A percentile compares a stretch with the other conserved stretches of the same genome.
These are phyloP conservation scores for Senna tora DNA, from an alignment of 306 rosid species.

Conservation along the genomic window DNA sequence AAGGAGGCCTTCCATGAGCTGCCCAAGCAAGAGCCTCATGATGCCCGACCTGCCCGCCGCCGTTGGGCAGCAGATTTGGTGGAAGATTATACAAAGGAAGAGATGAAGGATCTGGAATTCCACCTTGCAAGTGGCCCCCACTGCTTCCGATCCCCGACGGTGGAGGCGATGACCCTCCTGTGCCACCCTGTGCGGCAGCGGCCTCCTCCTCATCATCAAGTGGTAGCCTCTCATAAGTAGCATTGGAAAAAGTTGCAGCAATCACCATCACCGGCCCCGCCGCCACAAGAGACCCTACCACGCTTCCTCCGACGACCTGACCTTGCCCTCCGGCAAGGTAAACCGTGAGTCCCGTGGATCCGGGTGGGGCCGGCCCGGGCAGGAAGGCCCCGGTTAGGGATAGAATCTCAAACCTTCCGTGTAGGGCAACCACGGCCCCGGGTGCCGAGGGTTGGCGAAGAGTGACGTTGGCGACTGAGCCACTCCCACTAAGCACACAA, in stretches of 20 bases:
- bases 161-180: slow-evolving; percentile 40
- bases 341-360: slow-evolving; percentile 79
- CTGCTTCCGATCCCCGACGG: slow-evolving; percentile 56
- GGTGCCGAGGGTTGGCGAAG: slow-evolving; percentile 83
- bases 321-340: slow-evolving; percentile 91
- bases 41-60: slow-evolving; percentile 60
- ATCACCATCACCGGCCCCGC: slow-evolving; percentile 91
- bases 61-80: slow-evolving; percentile 70
- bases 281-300: slow-evolving; percentile 80
- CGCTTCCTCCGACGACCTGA: slow-evolving; percentile 88
- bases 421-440: slow-evolving; percentile 77
- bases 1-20: slow-evolving; percentile 65
- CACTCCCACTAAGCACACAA: slow-evolving; percentile 88
- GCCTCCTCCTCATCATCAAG: slow-evolving; percentile 78
- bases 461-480: slow-evolving; percentile 85
- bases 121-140: slow-evolving; percentile 52
- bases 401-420: slow-evolving; percentile 85
- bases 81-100: slow-evolving; percentile 64
- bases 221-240: slow-evolving; percentile 87
- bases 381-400: slow-evolving; percentile 81
- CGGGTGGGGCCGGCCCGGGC: slow-evolving; percentile 86
- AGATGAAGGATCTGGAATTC: slow-evolving; percentile 67
- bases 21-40: slow-evolving; percentile 70
- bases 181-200: slow-evolving; percentile 43
- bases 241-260: slow-evolving; percentile 93